Base-by-base conservation (phyloP, 2,329 filamentous ascomycete genomes). In the Apiospora saccharicola region DNA sequence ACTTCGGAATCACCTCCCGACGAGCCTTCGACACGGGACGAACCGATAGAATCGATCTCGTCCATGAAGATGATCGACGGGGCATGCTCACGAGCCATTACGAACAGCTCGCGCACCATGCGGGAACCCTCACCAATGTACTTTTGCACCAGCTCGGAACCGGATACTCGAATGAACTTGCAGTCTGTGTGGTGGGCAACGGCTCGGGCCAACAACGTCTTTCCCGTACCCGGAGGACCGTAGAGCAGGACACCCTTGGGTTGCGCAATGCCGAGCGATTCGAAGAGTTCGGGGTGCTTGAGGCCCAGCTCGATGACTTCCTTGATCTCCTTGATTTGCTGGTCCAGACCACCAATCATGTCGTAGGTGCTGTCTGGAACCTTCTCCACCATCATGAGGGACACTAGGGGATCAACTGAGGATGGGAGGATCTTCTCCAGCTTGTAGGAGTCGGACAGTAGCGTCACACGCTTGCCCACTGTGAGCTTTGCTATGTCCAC, bases 11-110 rank as follows among this genome's bases (percentile, higher is more conserved):
- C 96, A 80, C 96, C 96, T 70, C 95, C 95, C 26, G 94, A 97
- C 72, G 94, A 97, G 37, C 96, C 96, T 82, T 99, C 96, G 71
- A 99, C 96, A 84, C 96, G 94, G 73, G 95, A 98, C 46, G 95
- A 98, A 75, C 96, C 96, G 84, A 99, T 99, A 77, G 94, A 97
- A 87, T 99, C 96, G 83, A 99, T 98, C 85, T 99, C 96, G 83
- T 99, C 96, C 96, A 99, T 99, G 88, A 99, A 99, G 84, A 99
- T 99, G 85, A 99, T 99, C 77, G 94, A 97, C 30, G 96, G 96
- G 0, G 96, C 96, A 79, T 99, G 96, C 82, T 99, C 96, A 84
- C 96, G 90, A 41, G 96, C 96, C 96, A 99, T 99, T 82, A 99
- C 94, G 88, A 99, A 99, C 70, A 99, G 89, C 85, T 99, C 96